Base-by-base conservation (phyloP, 768 basidiomycete species). In the Tricholoma flavovirens region DNA sequence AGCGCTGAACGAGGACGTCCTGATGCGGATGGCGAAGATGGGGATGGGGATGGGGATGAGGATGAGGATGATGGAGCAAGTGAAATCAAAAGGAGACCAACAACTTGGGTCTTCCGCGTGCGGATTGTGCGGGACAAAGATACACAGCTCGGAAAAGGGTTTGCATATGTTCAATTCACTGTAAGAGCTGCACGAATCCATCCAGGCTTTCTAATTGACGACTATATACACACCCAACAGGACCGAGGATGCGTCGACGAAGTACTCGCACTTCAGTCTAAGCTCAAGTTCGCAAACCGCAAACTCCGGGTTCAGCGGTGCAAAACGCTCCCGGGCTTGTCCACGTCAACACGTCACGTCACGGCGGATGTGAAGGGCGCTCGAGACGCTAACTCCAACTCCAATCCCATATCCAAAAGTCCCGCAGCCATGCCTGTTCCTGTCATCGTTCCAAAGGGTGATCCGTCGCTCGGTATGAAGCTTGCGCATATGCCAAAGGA, bases 61-160 rank as follows among this genome's bases (percentile, higher is more conserved):
- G n/a, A n/a, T n/a, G 64, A 63, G 4, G 69, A 64, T 8, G 64
- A 63, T 9, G 67, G 62, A 10, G 65, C 65, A 3, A 68, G 63
- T 15, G 68, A 63, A 17, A 66, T 66, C 6, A 66, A 66, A 5
- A 71, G 71, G 54, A 80, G 75, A 58, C 66, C 66, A 6, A 68
- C 69, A 40, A 68, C 77, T 12, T 93, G 89, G 89, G 91, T 95
- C 15, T 83, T 80, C 7, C 83, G 82, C 33, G 93, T 97, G n/a
- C 81, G 96, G 42, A 84, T 97, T 62, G 80, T 97, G 51, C 80
- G 91, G 48, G 96, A 98, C 68, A 84, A 83, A 62, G 92, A 90
- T 56, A 97, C 93, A 1, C 93, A 93, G 62, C 80, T 98, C 12
- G 96, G 95, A 11, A 97, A 96, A 72, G 95, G 95, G 4, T 95